phyloP scores from a whole-genome alignment of 2,329 filamentous ascomycete species.

The Pezicula rhizophila region DNA sequence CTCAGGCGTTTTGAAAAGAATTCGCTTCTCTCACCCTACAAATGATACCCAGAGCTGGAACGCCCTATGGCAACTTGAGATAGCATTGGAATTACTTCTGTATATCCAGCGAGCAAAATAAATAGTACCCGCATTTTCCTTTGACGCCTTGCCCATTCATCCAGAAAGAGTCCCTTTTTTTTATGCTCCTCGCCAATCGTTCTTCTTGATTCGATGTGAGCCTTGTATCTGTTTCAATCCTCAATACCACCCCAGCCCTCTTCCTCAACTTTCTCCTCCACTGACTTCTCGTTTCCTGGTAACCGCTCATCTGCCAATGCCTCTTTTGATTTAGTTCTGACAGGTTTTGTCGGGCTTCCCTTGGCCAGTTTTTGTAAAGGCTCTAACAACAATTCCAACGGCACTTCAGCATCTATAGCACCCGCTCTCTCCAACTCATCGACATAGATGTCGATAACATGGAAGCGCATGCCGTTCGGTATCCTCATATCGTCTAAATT shows the following conservation, averaged over 20 bases:
- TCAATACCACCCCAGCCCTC: conserved; percentile 30
- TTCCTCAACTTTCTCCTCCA: conserved; percentile 30
- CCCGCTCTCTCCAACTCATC: conserved; percentile 78
- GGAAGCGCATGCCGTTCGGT: conserved; percentile 78
- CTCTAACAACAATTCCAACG: conserved; percentile 33
- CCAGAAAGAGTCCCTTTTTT: neutral
- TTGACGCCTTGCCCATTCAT: conserved; percentile 15
- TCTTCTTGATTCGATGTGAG: neutral
- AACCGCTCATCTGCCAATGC: conserved; percentile 69
- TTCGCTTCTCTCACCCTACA: conserved; percentile 8
- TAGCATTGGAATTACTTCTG: conserved; percentile 7
- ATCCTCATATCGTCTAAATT: conserved; percentile 43
- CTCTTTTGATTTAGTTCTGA: conserved; percentile 65
- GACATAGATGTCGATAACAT: conserved; percentile 84
- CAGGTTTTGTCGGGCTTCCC: conserved; percentile 61
- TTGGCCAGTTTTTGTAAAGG: conserved; percentile 38
- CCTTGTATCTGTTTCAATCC: conserved; percentile 13
- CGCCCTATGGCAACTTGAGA: conserved; percentile 9
- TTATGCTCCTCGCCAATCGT: neutral
- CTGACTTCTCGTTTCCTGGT: conserved; percentile 48
- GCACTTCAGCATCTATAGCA: conserved; percentile 35
- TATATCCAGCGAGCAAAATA: conserved; percentile 12
- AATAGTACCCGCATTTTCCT: conserved; percentile 8
- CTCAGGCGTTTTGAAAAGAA: conserved; percentile 7
- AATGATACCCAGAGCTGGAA: conserved; percentile 17